Conservation (phyloP, 179 eudicot genomes). For the Heliamphora pulchella region DNA sequence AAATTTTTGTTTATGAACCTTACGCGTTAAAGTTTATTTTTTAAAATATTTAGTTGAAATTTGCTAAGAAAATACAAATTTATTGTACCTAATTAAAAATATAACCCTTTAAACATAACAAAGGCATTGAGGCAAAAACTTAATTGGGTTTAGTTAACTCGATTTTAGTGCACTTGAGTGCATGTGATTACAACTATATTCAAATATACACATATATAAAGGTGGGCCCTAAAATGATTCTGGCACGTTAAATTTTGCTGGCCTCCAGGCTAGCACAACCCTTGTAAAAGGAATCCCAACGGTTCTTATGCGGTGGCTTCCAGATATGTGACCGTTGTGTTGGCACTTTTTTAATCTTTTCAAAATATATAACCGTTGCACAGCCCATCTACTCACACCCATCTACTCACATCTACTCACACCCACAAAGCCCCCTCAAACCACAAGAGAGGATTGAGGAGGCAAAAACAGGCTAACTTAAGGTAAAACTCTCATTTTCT, state of each 20-base stretch:
- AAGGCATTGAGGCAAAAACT: not conserved
- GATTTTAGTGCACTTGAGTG: not conserved
- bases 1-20: no score
- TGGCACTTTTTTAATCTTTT: not conserved
- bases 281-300: conserved; percentile 14
- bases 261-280: conserved; percentile 18
- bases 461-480: not conserved
- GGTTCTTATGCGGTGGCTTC: conserved; percentile 18
- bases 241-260: conserved; percentile 9
- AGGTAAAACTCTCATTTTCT: not conserved
- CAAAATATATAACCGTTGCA: conserved; percentile 14
- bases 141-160: not conserved
- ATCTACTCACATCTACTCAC: not conserved
- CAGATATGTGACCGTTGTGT: conserved; percentile 19
- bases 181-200: not conserved
- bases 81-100: no score
- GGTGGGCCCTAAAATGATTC: conserved; percentile 14
- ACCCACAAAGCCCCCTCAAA: not conserved
- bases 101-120: no score
- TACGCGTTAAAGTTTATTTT: no score
- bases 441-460: not conserved
- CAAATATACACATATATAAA: not conserved
- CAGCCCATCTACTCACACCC: not conserved
- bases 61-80: no score
- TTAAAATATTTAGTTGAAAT: no score